Evolutionary conservation across 2,329 filamentous ascomycete species (phyloP).

Genomic region (Sporothrix protearum): DNA sequence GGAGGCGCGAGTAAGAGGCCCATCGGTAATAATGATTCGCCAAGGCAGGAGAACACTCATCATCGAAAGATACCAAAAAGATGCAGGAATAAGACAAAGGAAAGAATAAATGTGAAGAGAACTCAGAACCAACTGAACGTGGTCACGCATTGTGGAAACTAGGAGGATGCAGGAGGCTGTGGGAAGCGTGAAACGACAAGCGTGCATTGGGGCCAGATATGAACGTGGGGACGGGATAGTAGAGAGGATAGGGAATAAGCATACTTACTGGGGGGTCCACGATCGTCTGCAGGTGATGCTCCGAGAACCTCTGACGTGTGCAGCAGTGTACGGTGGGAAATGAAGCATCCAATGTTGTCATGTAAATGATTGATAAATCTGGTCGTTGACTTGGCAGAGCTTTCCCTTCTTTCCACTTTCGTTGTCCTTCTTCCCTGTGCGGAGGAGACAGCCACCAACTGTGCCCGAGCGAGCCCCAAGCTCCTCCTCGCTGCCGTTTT

Average conservation of each 20-base stretch:
- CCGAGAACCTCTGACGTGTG: not conserved
- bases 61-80: not conserved
- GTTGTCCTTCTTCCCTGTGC: not conserved
- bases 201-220: not conserved
- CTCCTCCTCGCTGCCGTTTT: not conserved
- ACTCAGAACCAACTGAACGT: not conserved
- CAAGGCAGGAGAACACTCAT: too few relatives aligned
- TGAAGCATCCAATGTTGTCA: too few relatives aligned
- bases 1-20: too few relatives aligned
- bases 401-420: not conserved
- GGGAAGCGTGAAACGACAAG: not conserved
- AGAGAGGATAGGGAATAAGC: not conserved
- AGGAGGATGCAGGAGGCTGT: not conserved
- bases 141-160: not conserved
- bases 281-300: not conserved
- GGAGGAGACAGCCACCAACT: not conserved
- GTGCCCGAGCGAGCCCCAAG: not conserved
- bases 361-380: too few relatives aligned
- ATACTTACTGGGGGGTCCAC: not conserved
- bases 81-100: not conserved
- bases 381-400: not conserved
- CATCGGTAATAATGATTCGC: too few relatives aligned
- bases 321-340: not conserved
- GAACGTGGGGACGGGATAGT: too few relatives aligned
- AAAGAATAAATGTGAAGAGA: not conserved